Conservation (phyloP, 345 rosid genomes). For the Heritiera fomes region DNA sequence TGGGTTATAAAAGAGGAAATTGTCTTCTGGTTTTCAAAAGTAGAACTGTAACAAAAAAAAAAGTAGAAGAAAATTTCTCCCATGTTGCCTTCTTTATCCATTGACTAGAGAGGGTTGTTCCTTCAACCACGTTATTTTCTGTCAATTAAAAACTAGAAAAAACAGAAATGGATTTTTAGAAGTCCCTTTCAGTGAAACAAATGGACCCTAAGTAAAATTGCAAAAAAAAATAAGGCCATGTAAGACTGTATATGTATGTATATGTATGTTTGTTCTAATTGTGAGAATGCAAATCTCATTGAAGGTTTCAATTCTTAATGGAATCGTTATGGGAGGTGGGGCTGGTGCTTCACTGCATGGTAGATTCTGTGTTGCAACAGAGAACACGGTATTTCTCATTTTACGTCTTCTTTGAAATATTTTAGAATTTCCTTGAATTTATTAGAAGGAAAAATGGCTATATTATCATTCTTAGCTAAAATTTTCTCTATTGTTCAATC, state of each 20-base stretch:
- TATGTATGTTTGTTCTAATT: background rate
- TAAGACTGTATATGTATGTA: background rate
- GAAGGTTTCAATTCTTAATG: constrained; percentile 76
- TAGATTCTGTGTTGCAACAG: constrained; percentile 76
- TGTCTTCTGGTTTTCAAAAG: background rate
- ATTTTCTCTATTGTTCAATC: background rate
- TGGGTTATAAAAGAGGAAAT: background rate
- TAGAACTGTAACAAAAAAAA: background rate
- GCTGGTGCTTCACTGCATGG: constrained; percentile 78
- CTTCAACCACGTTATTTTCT: background rate
- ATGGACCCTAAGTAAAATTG: background rate
- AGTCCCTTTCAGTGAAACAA: background rate
- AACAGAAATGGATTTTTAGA: background rate
- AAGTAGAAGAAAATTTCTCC: background rate
- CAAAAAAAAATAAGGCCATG: background rate
- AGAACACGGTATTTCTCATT: constrained; percentile 55
- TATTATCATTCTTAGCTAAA: constrained; percentile 6
- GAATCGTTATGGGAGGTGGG: constrained; percentile 92
- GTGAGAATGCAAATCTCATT: constrained; percentile 8
- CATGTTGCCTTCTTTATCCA: background rate
- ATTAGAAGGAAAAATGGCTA: background rate
- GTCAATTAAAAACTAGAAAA: background rate
- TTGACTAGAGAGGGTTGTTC: background rate
- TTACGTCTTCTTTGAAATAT: constrained; percentile 11
- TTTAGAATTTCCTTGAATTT: background rate